Conservation (phyloP, 208 protist genomes). For the Leishmania martiniquensis region DNA sequence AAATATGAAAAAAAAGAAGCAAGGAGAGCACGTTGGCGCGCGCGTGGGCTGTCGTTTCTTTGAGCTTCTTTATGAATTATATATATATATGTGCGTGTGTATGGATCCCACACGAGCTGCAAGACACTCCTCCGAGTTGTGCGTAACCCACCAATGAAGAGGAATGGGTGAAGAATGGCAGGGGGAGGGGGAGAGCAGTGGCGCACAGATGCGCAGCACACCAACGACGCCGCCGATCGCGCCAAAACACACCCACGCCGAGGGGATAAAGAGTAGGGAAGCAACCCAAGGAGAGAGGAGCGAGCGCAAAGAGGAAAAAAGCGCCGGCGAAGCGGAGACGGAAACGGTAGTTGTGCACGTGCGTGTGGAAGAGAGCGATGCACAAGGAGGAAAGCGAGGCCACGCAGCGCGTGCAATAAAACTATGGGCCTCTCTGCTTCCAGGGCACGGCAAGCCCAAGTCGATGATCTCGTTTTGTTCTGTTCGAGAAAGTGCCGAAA, state of each 20-base stretch:
- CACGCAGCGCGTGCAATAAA: too few relatives aligned
- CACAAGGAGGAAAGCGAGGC: too few relatives aligned
- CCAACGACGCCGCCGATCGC: neutral
- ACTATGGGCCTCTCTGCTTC: neutral
- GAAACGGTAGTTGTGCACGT: neutral
- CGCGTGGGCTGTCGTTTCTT: too few relatives aligned
- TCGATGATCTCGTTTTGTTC: neutral
- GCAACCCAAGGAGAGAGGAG: constrained; percentile 6
- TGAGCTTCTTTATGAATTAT: too few relatives aligned
- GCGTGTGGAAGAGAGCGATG: neutral
- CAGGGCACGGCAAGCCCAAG: neutral
- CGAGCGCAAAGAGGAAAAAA: constrained; percentile 8
- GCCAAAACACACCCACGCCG: neutral
- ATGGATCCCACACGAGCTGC: too few relatives aligned
- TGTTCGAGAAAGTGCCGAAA: neutral
- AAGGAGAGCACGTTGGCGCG: neutral
- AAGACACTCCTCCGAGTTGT: neutral
- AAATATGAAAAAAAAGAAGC: neutral
- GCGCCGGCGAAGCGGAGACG: neutral
- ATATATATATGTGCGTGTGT: too few relatives aligned
- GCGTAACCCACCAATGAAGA: too few relatives aligned
- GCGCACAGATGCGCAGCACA: neutral
- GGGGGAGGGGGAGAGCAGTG: neutral
- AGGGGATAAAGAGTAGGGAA: neutral
- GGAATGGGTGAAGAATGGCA: neutral